Conservation (phyloP, 371 early-diverging fungal species). For the Apophysomyces variabilis region DNA sequence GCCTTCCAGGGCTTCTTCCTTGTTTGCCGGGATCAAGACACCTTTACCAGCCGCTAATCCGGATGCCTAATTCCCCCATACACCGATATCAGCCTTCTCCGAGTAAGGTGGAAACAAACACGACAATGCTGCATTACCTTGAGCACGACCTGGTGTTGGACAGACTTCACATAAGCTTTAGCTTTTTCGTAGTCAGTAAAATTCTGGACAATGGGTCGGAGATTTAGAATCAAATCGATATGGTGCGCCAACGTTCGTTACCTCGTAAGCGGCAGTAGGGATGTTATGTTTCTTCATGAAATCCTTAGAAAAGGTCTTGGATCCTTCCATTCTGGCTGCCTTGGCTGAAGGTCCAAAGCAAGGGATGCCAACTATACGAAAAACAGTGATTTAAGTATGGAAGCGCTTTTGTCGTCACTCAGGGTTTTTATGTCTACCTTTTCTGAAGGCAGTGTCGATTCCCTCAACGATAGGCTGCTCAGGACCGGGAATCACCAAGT, state of each 20-base stretch:
- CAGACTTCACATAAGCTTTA: conserved; percentile 66
- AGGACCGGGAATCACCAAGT: conserved; percentile 94
- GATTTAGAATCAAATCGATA: too few relatives aligned
- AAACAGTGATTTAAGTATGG: not conserved
- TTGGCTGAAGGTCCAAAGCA: conserved; percentile 92
- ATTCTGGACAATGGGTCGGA: conserved; percentile 40
- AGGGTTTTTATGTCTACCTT: conserved; percentile 52
- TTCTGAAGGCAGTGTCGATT: conserved; percentile 80
- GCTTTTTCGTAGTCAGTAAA: conserved; percentile 90
- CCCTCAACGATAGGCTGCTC: conserved; percentile 97
- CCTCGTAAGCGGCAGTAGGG: conserved; percentile 93
- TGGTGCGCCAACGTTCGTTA: conserved; percentile 13
- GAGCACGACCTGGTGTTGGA: conserved; percentile 75
- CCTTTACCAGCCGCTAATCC: conserved; percentile 98
- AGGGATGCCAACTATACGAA: conserved; percentile 82
- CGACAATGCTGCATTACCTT: conserved; percentile 48
- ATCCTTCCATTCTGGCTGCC: conserved; percentile 95
- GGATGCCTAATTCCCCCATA: conserved; percentile 69
- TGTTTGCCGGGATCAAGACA: conserved; percentile 87
- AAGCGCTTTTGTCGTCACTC: not conserved
- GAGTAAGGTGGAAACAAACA: not conserved
- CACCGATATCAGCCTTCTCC: not conserved
- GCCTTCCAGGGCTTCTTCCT: conserved; percentile 87
- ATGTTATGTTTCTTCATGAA: conserved; percentile 96
- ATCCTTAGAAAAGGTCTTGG: conserved; percentile 97